Percentiles rank a stretch among this genome's conserved stretches.
Evolutionary conservation across 169 alveolate genomes (phyloP).

Genomic region (Babesia ovis): DNA sequence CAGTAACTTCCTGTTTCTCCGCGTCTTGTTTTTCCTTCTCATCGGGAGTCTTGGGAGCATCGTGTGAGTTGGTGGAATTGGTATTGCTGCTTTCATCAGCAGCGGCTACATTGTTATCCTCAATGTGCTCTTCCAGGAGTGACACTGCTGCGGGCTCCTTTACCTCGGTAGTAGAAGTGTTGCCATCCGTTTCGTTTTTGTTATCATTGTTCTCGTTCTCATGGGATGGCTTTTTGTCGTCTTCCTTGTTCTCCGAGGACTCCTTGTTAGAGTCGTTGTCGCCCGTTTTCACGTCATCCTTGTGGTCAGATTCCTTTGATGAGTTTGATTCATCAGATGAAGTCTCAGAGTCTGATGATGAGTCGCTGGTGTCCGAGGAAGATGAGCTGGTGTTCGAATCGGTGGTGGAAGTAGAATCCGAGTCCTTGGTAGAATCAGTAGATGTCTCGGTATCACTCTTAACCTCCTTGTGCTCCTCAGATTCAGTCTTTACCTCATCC

Average conservation of each 20-base stretch:
- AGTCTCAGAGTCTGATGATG: conserved; percentile 5
- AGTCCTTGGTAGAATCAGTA: neutral
- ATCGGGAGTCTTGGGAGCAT: neutral
- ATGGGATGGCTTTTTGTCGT: neutral
- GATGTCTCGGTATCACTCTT: neutral
- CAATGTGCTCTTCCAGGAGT: conserved; percentile 3
- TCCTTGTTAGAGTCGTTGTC: neutral
- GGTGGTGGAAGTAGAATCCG: neutral
- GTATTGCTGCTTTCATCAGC: too few species aligned
- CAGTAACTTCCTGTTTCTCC: neutral
- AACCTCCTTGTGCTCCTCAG: neutral
- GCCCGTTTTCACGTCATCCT: neutral
- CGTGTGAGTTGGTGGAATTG: neutral
- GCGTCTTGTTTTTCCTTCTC: neutral
- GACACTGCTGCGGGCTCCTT: conserved; percentile 31
- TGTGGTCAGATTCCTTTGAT: neutral
- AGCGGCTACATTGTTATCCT: too few species aligned
- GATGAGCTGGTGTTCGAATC: neutral
- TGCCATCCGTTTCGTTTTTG: neutral
- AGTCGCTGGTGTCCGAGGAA: neutral
- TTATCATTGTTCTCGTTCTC: neutral
- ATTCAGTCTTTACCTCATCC: neutral
- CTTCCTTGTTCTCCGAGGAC: neutral
- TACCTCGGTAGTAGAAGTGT: neutral
- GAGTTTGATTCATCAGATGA: neutral